Conservation (phyloP, 345 rosid genomes). For the Lumnitzera littorea region DNA sequence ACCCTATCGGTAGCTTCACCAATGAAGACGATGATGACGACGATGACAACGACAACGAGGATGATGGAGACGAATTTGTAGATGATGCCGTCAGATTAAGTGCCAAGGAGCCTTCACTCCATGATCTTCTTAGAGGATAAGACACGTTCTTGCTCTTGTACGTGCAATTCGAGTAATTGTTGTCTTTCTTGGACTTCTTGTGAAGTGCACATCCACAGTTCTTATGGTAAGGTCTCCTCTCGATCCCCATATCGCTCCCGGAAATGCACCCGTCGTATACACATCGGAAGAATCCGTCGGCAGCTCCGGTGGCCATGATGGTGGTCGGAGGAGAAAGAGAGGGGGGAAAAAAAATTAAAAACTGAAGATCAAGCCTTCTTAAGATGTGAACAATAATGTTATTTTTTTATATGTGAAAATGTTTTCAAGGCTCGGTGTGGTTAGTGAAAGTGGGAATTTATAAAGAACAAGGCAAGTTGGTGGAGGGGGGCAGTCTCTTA, state of each 20-base stretch:
- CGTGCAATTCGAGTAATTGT: background rate
- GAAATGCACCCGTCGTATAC: constrained; percentile 23
- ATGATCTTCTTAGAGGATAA: constrained; percentile 23
- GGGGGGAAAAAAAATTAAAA: no score
- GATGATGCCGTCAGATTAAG: constrained; percentile 15
- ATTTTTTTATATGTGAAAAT: no score
- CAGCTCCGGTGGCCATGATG: constrained; percentile 23
- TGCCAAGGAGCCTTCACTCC: constrained; percentile 33
- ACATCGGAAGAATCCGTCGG: constrained; percentile 25
- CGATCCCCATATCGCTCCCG: constrained; percentile 21
- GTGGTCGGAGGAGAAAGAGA: background rate
- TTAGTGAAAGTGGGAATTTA: no score
- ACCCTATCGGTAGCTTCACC: no score
- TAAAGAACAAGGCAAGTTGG: no score
- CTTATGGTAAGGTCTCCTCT: constrained; percentile 34
- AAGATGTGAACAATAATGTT: no score
- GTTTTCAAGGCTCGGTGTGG: no score
- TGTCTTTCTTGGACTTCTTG: constrained; percentile 6
- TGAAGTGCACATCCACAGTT: constrained; percentile 36
- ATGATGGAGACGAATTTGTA: constrained; percentile 22
- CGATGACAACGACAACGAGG: background rate
- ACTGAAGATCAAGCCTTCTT: background rate
- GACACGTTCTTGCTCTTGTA: constrained; percentile 17
- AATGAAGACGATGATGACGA: no score
- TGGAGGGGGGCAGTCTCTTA: no score